Base-by-base conservation (phyloP, 495 filamentous ascomycete species). In the Durotheca rogersii region DNA sequence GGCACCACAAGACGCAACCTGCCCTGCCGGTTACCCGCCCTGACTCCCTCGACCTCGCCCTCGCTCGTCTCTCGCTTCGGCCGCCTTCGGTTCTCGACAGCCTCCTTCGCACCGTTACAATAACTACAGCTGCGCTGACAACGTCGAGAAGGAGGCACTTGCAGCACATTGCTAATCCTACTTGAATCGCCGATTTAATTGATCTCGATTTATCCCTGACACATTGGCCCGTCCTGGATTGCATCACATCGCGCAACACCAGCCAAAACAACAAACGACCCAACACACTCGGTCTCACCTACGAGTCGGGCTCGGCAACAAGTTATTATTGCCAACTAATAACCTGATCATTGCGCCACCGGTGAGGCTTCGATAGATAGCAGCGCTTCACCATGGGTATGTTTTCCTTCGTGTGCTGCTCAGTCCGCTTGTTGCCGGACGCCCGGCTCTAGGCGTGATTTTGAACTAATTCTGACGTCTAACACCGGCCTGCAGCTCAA, bases 401-500 rank as follows among this genome's bases (percentile, higher is more conserved):
- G 50, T 35, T 36, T 33, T 9, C 37, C 53, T 4, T 15, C 19
- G n/a, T 9, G 17, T n/a, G 11, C 20, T 4, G 19, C 6, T 6
- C 19, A 15, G 29, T 36, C 20, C 12, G 6, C 10, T 17, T n/a
- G 14, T 27, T 9, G 9, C 9, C 23, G 9, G 23, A 27, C 23
- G 23, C 23, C 23, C 12, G 6, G 19, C 15, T 47, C 35, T 18
- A 37, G 17, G n/a, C 12, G 40, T 23, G 11, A 21, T 12, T 35
- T n/a, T 6, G 23, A 9, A 27, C 9, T 6, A 16, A 37, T 51
- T 54, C 45, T 53, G 33, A 45, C 1, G 21, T 27, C 32, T 32
- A 9, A n/a, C n/a, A n/a, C n/a, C n/a, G n/a, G n/a, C n/a, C n/a
- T 27, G 19, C 9, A 58, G 53, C 57, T 36, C 47, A 44, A 41